Conservation (phyloP, 371 early-diverging fungal genomes). For the Zychaea mexicana region DNA sequence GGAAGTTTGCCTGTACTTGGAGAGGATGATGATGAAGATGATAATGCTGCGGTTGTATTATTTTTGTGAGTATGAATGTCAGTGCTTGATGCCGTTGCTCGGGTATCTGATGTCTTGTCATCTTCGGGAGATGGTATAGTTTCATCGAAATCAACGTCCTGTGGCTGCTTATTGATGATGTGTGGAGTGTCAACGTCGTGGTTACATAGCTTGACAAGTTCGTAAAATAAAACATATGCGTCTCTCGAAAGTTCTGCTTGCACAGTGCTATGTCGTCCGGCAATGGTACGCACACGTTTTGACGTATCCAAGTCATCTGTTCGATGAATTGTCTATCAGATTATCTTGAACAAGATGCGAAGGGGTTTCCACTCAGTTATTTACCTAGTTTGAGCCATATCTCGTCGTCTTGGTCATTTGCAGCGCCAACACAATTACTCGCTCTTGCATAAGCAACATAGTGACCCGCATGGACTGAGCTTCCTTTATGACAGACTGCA, state of each 20-base stretch:
- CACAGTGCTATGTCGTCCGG: not conserved
- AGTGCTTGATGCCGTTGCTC: not conserved
- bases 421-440: not conserved
- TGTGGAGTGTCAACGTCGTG: not conserved
- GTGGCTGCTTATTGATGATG: not conserved
- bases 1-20: not conserved
- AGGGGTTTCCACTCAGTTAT: not conserved
- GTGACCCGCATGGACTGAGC: conserved; percentile 48
- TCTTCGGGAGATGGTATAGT: not conserved
- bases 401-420: not conserved
- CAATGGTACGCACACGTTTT: conserved; percentile 18
- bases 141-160: not conserved
- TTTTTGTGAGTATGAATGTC: not conserved
- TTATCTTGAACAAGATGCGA: too few species aligned
- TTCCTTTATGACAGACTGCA: conserved; percentile 57
- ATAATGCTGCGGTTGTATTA: not conserved
- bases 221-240: conserved; percentile 61
- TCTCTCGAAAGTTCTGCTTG: conserved; percentile 44
- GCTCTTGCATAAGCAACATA: conserved; percentile 52
- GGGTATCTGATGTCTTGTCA: not conserved
- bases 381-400: conserved; percentile 31
- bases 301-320: conserved; percentile 39
- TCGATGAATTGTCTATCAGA: conserved; percentile 1
- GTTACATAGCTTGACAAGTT: conserved; percentile 31
- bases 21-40: not conserved